phyloP scores from a whole-genome alignment of 1,284 basidiomycete species.

The Cronartium ribicola region DNA sequence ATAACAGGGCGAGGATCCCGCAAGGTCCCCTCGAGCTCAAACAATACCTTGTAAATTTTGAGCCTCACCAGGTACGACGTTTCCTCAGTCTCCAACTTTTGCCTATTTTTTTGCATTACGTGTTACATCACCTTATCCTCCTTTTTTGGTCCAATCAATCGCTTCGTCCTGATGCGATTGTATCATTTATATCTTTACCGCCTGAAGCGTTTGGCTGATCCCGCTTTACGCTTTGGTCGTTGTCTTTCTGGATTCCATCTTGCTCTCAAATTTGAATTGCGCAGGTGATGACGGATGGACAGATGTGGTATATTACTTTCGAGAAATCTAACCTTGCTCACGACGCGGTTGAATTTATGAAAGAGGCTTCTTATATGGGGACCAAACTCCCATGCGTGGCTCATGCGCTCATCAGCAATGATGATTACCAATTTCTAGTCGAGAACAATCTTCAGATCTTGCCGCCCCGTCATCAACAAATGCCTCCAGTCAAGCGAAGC shows the following conservation, averaged over 20 bases:
- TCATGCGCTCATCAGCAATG: slow-evolving; percentile 26
- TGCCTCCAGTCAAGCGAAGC: background rate
- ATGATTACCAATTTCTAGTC: slow-evolving; percentile 15
- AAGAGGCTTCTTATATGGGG: slow-evolving; percentile 12
- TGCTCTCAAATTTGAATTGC: background rate
- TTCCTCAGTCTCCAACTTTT: background rate
- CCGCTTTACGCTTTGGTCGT: slow-evolving; percentile 8
- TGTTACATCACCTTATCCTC: background rate
- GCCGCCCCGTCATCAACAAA: background rate
- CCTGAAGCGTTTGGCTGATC: background rate
- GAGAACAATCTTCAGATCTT: slow-evolving; percentile 38
- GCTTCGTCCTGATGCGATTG: slow-evolving; percentile 7
- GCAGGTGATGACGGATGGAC: slow-evolving; percentile 39
- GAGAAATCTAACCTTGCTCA: slow-evolving; percentile 20
- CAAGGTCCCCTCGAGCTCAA: slow-evolving; percentile 29
- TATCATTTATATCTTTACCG: background rate
- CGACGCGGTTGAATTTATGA: slow-evolving; percentile 14
- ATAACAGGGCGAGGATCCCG: slow-evolving; percentile 7
- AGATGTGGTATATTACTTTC: slow-evolving; percentile 42
- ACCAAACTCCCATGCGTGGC: slow-evolving; percentile 24
- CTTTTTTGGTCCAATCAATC: slow-evolving; percentile 3
- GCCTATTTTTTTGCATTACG: background rate
- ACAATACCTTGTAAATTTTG: slow-evolving; percentile 31
- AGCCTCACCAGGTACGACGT: slow-evolving; percentile 26
- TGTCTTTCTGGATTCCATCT: background rate